A percentile compares a stretch with the other conserved stretches of the same genome.
Evolutionary conservation across 2,329 filamentous ascomycete genomes (phyloP).

Genomic region (Sporothrix pseudoabietina): DNA sequence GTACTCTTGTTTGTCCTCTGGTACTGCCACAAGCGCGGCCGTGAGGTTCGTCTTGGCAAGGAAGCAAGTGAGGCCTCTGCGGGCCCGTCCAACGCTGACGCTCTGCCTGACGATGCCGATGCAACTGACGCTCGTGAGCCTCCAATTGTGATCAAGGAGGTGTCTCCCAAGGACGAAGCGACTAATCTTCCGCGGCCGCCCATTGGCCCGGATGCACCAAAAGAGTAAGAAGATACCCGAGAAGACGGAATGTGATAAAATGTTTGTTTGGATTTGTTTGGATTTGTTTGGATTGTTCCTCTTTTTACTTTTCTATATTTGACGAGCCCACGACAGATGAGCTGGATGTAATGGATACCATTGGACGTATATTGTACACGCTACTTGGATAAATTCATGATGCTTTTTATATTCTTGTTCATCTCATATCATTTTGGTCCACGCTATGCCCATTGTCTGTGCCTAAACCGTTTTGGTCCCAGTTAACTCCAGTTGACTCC

Average conservation of each 20-base stretch:
- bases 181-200: slow-evolving; percentile 28
- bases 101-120: neutral
- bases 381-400: neutral
- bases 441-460: neutral
- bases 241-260: neutral
- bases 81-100: neutral
- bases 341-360: slow-evolving; percentile 2
- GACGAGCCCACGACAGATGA: neutral
- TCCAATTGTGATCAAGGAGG: slow-evolving; percentile 21
- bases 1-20: slow-evolving; percentile 92
- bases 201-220: slow-evolving; percentile 26
- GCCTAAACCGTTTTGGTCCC: neutral
- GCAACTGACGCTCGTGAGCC: neutral
- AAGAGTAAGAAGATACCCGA: neutral
- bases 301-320: neutral
- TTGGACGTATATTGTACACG: neutral
- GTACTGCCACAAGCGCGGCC: slow-evolving; percentile 97
- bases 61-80: slow-evolving; percentile 41
- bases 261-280: neutral
- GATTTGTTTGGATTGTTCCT: neutral
- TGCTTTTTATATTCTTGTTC: neutral
- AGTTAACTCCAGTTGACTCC: neutral
- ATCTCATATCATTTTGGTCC: neutral
- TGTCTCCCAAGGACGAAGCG: neutral
- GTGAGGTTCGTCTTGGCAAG: slow-evolving; percentile 71